These are phyloP conservation scores for Polyporus arcularius DNA, from an alignment of 768 basidiomycete genomes.

Conservation along the genomic window DNA sequence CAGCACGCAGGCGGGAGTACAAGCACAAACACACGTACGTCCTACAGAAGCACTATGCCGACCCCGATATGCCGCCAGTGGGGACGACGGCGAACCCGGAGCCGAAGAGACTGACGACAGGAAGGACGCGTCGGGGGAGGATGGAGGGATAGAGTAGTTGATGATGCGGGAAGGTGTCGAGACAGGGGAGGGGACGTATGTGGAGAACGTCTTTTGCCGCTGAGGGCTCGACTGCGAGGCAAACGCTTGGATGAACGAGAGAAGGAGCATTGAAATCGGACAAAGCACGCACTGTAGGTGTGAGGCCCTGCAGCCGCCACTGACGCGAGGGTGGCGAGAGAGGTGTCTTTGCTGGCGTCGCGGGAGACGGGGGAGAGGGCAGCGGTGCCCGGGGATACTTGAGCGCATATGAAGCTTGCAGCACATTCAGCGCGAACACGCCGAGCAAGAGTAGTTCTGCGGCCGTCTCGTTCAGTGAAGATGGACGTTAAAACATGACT, in stretches of 20 bases:
- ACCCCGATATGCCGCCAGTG: slow-evolving; percentile 41
- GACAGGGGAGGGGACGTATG: slow-evolving; percentile 35
- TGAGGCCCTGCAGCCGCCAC: slow-evolving; percentile 21
- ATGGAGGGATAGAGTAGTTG: slow-evolving; percentile 33
- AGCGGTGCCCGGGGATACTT: slow-evolving; percentile 36
- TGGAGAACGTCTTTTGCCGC: slow-evolving; percentile 31
- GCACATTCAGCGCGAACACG: slow-evolving; percentile 35
- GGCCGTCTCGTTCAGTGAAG: background rate
- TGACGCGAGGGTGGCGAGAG: slow-evolving; percentile 20
- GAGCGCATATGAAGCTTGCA: slow-evolving; percentile 39
- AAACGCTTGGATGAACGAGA: too few relatives aligned
- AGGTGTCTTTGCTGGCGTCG: slow-evolving; percentile 15
- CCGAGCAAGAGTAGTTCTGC: slow-evolving; percentile 34
- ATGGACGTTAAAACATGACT: background rate
- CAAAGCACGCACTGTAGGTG: slow-evolving; percentile 17
- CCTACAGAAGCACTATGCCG: slow-evolving; percentile 36
- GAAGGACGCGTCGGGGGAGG: slow-evolving; percentile 35
- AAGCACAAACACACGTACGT: slow-evolving; percentile 30
- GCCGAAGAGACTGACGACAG: slow-evolving; percentile 33
- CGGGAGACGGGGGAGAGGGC: slow-evolving; percentile 28
- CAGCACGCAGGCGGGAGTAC: background rate
- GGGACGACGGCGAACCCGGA: slow-evolving; percentile 24
- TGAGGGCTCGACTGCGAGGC: slow-evolving; percentile 25
- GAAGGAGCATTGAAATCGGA: background rate
- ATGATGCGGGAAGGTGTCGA: slow-evolving; percentile 38